phyloP scores from a whole-genome alignment of 2,329 filamentous ascomycete genomes.

The Trichoderma sp. region DNA sequence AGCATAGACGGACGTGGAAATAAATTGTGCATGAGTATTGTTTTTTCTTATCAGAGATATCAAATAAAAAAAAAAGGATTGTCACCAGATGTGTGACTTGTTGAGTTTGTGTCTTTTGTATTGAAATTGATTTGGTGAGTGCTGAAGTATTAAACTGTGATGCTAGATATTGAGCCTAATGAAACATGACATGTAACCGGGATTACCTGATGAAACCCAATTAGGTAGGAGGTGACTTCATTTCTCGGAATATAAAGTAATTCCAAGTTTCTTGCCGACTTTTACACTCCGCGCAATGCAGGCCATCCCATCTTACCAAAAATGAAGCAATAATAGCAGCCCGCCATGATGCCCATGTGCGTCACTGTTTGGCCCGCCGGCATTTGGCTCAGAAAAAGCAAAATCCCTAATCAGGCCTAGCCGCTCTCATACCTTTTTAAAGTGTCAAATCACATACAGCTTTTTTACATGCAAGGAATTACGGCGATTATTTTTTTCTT shows the following conservation, averaged over 20 bases:
- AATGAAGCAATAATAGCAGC: constrained; percentile 15
- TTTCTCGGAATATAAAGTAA: background rate
- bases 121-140: background rate
- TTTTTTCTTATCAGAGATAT: background rate
- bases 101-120: background rate
- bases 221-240: background rate
- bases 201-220: background rate
- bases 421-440: background rate
- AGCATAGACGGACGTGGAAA: background rate
- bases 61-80: background rate
- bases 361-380: constrained; percentile 26
- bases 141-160: background rate
- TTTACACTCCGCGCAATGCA: background rate
- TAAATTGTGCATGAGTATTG: rapidly evolving
- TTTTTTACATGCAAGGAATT: background rate
- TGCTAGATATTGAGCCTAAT: background rate
- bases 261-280: background rate
- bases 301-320: background rate
- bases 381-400: background rate
- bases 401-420: constrained; percentile 3
- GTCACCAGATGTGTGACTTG: background rate
- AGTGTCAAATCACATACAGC: background rate
- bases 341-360: constrained; percentile 34
- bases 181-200: background rate
- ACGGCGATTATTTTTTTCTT: background rate